These are phyloP conservation scores for Tremellales sp. DNA, from an alignment of 1,284 basidiomycete species.

Conservation along the genomic window DNA sequence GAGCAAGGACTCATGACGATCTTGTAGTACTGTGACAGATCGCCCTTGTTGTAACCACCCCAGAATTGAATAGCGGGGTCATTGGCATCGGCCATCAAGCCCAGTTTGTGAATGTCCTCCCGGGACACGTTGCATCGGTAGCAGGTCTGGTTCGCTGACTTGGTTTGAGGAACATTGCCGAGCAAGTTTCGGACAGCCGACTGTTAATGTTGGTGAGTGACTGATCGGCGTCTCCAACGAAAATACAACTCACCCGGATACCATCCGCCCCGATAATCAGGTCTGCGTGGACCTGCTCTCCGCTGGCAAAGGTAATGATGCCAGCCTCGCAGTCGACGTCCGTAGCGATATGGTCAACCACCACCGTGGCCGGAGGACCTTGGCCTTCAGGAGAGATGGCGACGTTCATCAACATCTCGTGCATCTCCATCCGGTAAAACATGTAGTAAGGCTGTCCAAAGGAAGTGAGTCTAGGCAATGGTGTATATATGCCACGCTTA, in stretches of 20 bases:
- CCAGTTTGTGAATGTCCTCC: conserved; percentile 37
- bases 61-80: conserved; percentile 44
- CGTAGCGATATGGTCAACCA: conserved; percentile 41
- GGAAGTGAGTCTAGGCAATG: not conserved
- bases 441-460: conserved; percentile 23
- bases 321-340: conserved; percentile 36
- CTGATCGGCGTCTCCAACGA: too few relatives aligned
- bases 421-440: conserved; percentile 49
- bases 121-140: conserved; percentile 47
- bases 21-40: conserved; percentile 38
- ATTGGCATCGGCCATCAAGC: conserved; percentile 40
- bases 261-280: conserved; percentile 48
- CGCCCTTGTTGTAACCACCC: conserved; percentile 40
- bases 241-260: conserved; percentile 34
- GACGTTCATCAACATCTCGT: conserved; percentile 36
- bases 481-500: conserved; percentile 3
- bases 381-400: conserved; percentile 33
- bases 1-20: conserved; percentile 48
- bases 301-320: conserved; percentile 42
- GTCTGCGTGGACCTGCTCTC: conserved; percentile 36
- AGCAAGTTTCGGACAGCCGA: conserved; percentile 34
- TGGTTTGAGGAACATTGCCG: conserved; percentile 34
- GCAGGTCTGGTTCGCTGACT: conserved; percentile 45
- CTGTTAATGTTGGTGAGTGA: conserved; percentile 3
- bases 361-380: conserved; percentile 31